Conservation (phyloP, 1,284 basidiomycete genomes). For the Sporisorium reilianum region DNA sequence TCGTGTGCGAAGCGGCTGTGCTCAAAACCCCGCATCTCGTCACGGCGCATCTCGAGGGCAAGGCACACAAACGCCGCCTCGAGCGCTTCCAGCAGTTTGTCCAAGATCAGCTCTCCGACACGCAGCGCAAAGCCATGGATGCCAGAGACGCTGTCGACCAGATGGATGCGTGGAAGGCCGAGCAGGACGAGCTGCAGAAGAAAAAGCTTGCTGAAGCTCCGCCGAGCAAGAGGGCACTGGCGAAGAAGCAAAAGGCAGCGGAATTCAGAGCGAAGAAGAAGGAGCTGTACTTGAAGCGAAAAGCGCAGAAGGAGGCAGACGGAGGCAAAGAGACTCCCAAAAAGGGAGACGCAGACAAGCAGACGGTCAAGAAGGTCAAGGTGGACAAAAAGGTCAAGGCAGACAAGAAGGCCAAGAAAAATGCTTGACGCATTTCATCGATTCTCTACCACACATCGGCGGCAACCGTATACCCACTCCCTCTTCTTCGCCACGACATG, state of each 20-base stretch:
- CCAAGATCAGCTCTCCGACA: constrained; percentile 21
- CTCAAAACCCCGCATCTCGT: constrained; percentile 40
- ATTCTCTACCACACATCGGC: background rate
- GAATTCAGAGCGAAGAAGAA: constrained; percentile 39
- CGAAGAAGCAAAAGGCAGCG: constrained; percentile 37
- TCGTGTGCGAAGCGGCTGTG: constrained; percentile 42
- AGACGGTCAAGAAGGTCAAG: constrained; percentile 2
- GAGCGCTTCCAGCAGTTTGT: constrained; percentile 40
- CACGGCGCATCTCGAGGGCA: constrained; percentile 33
- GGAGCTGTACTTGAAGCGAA: constrained; percentile 26
- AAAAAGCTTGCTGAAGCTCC: constrained; percentile 25
- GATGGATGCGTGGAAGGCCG: constrained; percentile 38
- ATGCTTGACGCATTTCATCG: background rate
- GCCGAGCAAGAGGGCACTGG: constrained; percentile 22
- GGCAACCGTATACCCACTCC: constrained; percentile 20
- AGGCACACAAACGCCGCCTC: constrained; percentile 40
- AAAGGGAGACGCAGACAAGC: constrained; percentile 4
- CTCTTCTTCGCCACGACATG: background rate
- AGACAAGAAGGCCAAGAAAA: constrained; percentile 3
- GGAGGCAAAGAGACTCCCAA: constrained; percentile 7
- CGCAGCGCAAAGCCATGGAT: constrained; percentile 30
- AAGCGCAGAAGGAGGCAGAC: constrained; percentile 13
- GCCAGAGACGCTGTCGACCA: constrained; percentile 44
- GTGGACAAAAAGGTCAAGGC: constrained; percentile 2
- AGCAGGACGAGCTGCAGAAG: constrained; percentile 27